These are phyloP conservation scores for Aspergillaceae sp. DNA, from an alignment of 2,329 filamentous ascomycete genomes.

Conservation along the genomic window DNA sequence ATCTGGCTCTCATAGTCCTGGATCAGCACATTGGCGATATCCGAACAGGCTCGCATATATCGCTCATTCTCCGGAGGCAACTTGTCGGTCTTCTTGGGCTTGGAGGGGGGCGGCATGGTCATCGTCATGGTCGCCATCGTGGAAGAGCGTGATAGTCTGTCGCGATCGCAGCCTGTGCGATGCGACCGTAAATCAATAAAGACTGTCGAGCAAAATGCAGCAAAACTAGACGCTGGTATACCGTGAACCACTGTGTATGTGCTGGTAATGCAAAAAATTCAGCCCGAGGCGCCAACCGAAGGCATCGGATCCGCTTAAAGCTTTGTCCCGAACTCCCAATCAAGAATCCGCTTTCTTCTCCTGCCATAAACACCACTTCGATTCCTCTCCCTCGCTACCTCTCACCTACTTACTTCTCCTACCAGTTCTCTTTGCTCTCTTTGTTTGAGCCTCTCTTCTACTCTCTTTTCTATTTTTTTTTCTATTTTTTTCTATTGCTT, in stretches of 20 bases:
- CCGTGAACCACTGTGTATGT: background rate
- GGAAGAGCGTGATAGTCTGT: constrained; percentile 5
- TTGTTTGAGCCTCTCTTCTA: constrained; percentile 5
- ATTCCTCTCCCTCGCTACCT: constrained; percentile 6
- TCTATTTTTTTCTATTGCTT: constrained; percentile 11
- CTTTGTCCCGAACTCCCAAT: constrained; percentile 28
- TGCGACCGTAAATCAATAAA: background rate
- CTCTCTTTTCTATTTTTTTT: constrained; percentile 8
- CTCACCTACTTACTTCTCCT: constrained; percentile 2
- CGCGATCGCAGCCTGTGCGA: background rate
- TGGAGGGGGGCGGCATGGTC: constrained; percentile 48
- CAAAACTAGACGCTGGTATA: too few relatives aligned
- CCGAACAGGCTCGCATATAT: constrained; percentile 86
- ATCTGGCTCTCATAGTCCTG: constrained; percentile 82
- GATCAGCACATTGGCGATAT: constrained; percentile 87
- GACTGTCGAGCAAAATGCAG: too few relatives aligned
- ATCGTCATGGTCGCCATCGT: constrained; percentile 56
- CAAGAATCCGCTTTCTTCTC: constrained; percentile 17
- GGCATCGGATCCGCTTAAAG: constrained; percentile 29
- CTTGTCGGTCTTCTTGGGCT: constrained; percentile 61
- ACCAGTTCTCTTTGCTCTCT: constrained; percentile 4
- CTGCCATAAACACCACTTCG: background rate
- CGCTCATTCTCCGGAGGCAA: constrained; percentile 89
- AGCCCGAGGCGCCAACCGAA: constrained; percentile 19
- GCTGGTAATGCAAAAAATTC: background rate